phyloP scores from a whole-genome alignment of 108 stramenopile species.

The Fragilariopsis cylindrus region DNA sequence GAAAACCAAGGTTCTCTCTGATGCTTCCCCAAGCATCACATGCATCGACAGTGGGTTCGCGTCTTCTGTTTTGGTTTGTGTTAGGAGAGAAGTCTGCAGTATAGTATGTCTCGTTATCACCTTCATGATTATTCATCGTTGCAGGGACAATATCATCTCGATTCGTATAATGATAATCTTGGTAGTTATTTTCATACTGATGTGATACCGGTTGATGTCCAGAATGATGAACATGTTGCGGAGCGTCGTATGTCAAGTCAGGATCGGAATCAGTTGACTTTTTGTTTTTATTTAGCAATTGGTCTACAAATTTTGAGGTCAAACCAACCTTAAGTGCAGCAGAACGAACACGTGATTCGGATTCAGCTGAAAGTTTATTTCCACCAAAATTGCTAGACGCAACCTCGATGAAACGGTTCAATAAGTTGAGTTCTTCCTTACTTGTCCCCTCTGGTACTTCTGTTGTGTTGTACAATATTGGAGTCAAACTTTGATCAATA shows the following conservation, averaged over 20 bases:
- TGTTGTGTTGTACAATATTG: background rate
- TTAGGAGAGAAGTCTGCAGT: background rate
- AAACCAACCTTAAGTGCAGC: slow-evolving; percentile 40
- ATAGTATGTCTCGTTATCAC: slow-evolving; percentile 4
- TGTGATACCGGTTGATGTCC: background rate
- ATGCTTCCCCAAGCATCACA: background rate
- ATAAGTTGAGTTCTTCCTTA: slow-evolving; percentile 32
- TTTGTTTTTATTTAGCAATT: slow-evolving; percentile 24
- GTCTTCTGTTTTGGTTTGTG: slow-evolving; percentile 2
- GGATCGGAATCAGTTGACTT: background rate
- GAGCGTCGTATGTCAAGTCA: background rate
- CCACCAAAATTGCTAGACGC: slow-evolving; percentile 33
- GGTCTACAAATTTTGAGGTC: slow-evolving; percentile 35
- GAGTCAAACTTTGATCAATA: background rate
- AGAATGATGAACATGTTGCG: background rate
- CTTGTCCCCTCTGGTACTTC: slow-evolving; percentile 40
- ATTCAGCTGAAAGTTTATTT: slow-evolving; percentile 29
- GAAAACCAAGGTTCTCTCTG: background rate
- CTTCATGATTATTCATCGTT: background rate
- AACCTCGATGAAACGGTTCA: slow-evolving; percentile 42
- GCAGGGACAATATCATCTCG: too few relatives aligned
- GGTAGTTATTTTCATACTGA: background rate
- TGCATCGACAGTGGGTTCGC: background rate
- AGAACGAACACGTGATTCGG: slow-evolving; percentile 34
- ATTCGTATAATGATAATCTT: background rate